phyloP scores from a whole-genome alignment of 371 early-diverging fungal genomes.

The Syncephalastrum sp. region DNA sequence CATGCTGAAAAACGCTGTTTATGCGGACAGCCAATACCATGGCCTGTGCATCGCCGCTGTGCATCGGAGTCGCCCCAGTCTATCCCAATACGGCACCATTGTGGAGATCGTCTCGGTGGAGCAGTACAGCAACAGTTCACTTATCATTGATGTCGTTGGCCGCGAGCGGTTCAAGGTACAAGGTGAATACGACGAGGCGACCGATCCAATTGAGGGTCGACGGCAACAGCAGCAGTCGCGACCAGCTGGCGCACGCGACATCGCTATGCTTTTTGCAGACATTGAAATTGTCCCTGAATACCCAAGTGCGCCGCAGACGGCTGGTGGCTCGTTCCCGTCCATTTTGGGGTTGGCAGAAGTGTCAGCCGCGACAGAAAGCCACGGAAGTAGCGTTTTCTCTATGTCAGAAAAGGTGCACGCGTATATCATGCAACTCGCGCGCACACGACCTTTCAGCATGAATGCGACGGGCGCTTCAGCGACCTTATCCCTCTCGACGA shows the following conservation, averaged over 20 bases:
- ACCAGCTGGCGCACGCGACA: constrained; percentile 14
- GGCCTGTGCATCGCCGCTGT: constrained; percentile 16
- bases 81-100: constrained; percentile 36
- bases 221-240: too few relatives aligned
- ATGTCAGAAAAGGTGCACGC: constrained; percentile 20
- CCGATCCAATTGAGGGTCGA: too few relatives aligned
- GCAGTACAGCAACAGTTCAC: constrained; percentile 29
- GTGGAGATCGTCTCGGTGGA: constrained; percentile 36
- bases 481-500: not conserved
- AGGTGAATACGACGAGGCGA: too few relatives aligned
- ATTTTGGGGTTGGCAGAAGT: too few relatives aligned
- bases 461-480: constrained; percentile 8
- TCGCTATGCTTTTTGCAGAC: constrained; percentile 18
- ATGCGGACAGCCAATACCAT: constrained; percentile 11
- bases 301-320: too few relatives aligned
- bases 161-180: constrained; percentile 6
- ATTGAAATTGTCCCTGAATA: constrained; percentile 7
- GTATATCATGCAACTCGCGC: constrained; percentile 22
- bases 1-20: constrained; percentile 1
- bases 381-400: too few relatives aligned
- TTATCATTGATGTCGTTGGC: constrained; percentile 7
- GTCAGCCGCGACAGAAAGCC: too few relatives aligned
- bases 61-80: constrained; percentile 12
- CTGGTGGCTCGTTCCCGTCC: too few relatives aligned
- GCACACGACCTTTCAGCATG: constrained; percentile 10